phyloP scores from a whole-genome alignment of 2,329 filamentous ascomycete genomes.

The Diaporthe citriasiana region DNA sequence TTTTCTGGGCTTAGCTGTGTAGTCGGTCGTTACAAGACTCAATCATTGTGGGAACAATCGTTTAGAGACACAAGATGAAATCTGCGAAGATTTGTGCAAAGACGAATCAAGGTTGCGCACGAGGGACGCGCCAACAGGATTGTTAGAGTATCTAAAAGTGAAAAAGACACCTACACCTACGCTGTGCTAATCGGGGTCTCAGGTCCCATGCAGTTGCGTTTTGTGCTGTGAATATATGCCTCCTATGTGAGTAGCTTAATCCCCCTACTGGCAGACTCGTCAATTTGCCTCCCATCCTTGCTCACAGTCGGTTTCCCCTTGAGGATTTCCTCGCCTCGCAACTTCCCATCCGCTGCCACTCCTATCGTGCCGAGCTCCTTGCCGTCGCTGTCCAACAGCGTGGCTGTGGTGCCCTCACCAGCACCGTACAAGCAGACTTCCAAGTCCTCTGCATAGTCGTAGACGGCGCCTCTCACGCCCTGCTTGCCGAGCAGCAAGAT shows the following conservation, averaged over 20 bases:
- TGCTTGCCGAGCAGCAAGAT: constrained; percentile 61
- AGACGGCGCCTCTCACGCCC: constrained; percentile 58
- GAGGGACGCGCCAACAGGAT: neutral
- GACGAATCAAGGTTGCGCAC: neutral
- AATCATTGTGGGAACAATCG: neutral
- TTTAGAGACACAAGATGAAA: neutral
- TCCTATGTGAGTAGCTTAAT: constrained; percentile 38
- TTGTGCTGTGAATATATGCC: neutral
- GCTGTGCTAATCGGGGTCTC: neutral
- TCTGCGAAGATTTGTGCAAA: constrained; percentile 3
- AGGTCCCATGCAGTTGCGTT: neutral
- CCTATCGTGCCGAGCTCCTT: constrained; percentile 56
- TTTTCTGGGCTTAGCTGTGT: neutral
- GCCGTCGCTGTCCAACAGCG: constrained; percentile 60
- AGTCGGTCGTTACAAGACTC: neutral
- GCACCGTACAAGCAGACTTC: constrained; percentile 64
- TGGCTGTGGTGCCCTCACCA: constrained; percentile 56
- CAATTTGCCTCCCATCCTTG: constrained; percentile 42
- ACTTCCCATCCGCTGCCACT: constrained; percentile 55
- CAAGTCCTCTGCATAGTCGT: constrained; percentile 61
- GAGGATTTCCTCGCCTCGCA: constrained; percentile 56
- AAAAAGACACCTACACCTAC: neutral
- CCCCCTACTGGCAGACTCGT: constrained; percentile 10
- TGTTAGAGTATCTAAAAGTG: neutral
- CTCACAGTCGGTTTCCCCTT: constrained; percentile 51